Evolutionary conservation across 2,329 filamentous ascomycete genomes (phyloP), one percentile per base, ranked within the genome.

Genomic region (Ophiosphaerella korrae): DNA sequence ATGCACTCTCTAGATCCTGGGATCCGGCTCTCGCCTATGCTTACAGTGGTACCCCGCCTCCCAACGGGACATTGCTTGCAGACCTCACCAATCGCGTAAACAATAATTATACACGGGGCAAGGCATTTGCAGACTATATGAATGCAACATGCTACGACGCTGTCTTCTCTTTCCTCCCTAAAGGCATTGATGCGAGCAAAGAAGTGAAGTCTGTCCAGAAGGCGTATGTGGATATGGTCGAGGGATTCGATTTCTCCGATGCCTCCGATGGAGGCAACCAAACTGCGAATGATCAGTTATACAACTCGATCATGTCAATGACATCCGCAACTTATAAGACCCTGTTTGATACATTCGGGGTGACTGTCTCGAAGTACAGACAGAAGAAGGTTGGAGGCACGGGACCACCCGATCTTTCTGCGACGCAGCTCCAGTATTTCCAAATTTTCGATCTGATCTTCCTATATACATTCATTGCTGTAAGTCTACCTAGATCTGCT

Each of bases 401-500:
- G 2, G 49, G 45, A 29, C 16, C 45, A 11, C 26, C 26, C 11
- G 46, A 55, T 42, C 42, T 50, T 14, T 26, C 40, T 3, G 42
- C 37, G 13, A 33, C 50, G 11, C 29, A 56, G 13, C 12, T 46
- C 1, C 38, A 50, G 12, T 67, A 67, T 18, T 50, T 56, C 29
- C 36, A 47, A 0, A 55, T 70, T 7, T 68, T 69, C 42, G 55
- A 66, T 7, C 46, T 75, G n/a, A 67, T 72, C 14, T 14, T 52
- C 26, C 36, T 47, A 13, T 55, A 57, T 34, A 51, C 50, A 0
- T 57, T 57, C 7, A 24, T 57, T 41, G 44, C 55, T n/a, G 55
- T 54, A 51, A 49, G 47, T 50, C 11, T 37, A 7, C 16, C 2
- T 59, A 61, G 35, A 39, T 55, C 1, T 69, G 65, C 43, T 61